phyloP scores from a whole-genome alignment of 208 protist species.

The Angomonas deanei region DNA sequence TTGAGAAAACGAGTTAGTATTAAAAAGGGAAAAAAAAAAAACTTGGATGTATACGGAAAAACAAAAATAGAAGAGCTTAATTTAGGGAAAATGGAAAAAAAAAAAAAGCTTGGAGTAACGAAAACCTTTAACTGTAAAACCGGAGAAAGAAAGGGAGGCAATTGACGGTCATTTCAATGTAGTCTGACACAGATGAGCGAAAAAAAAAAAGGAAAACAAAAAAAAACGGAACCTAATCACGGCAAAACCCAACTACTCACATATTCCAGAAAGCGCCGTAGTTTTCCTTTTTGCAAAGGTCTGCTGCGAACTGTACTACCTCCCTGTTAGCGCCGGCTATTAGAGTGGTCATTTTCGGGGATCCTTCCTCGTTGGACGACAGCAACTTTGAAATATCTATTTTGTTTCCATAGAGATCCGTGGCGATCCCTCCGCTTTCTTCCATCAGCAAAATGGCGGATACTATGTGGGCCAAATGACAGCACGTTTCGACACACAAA shows the following conservation, averaged over 20 bases:
- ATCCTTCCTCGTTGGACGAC: background rate
- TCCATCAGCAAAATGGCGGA: constrained; percentile 56
- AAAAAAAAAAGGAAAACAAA: no score
- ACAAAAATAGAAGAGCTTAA: background rate
- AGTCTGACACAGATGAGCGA: no score
- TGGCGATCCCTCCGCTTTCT: constrained; percentile 62
- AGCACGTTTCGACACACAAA: constrained; percentile 49
- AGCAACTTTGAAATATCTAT: constrained; percentile 38
- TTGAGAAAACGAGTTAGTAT: no score
- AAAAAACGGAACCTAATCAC: no score
- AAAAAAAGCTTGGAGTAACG: no score
- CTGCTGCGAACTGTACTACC: constrained; percentile 20
- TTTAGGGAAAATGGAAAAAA: background rate
- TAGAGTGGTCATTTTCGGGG: constrained; percentile 27
- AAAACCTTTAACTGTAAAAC: no score
- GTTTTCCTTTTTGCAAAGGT: constrained; percentile 18
- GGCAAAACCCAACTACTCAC: no score
- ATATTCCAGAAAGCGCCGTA: constrained; percentile 33
- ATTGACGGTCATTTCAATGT: no score
- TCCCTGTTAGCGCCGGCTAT: constrained; percentile 33
- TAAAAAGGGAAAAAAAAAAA: no score
- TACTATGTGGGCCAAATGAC: constrained; percentile 57
- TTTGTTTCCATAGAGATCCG: constrained; percentile 37
- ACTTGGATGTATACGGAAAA: constrained; percentile 6
- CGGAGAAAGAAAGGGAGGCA: no score